Evolutionary conservation across 768 basidiomycete species (phyloP).

Genomic region (Leccinum longicurvipes): DNA sequence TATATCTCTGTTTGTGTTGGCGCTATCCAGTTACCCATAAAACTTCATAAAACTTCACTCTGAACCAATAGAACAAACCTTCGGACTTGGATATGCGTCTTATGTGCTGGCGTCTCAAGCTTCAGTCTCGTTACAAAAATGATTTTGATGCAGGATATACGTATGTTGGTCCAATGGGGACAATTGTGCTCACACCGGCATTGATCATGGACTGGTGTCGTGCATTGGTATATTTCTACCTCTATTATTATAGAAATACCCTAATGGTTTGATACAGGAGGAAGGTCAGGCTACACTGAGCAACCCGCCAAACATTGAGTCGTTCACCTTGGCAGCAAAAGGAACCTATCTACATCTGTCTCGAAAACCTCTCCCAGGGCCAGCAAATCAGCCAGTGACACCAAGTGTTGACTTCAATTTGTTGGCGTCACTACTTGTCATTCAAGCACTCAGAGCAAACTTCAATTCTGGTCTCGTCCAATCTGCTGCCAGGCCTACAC

Average conservation of each 20-base stretch:
- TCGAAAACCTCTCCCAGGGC: neutral
- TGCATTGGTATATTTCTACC: neutral
- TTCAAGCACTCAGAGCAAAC: neutral
- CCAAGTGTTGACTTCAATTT: neutral
- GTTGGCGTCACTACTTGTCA: slow-evolving; percentile 1
- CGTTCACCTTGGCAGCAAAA: slow-evolving; percentile 2
- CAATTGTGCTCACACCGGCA: neutral
- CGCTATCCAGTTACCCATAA: no score
- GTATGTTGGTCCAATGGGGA: neutral
- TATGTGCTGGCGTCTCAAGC: slow-evolving; percentile 1
- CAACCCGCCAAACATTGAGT: neutral
- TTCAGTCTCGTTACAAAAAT: slow-evolving; percentile 4
- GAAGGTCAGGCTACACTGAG: slow-evolving; percentile 2
- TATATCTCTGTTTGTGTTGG: no score
- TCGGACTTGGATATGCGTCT: neutral
- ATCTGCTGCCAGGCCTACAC: neutral
- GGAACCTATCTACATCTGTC: neutral
- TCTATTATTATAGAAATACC: neutral
- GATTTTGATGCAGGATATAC: neutral
- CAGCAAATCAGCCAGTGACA: neutral
- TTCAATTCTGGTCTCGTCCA: neutral
- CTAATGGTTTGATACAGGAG: neutral
- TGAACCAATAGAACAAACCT: neutral
- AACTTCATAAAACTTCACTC: no score
- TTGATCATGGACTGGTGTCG: slow-evolving; percentile 13